Conservation (phyloP, 2,329 filamentous ascomycete species). For the Hypoxylon rubiginosum region DNA sequence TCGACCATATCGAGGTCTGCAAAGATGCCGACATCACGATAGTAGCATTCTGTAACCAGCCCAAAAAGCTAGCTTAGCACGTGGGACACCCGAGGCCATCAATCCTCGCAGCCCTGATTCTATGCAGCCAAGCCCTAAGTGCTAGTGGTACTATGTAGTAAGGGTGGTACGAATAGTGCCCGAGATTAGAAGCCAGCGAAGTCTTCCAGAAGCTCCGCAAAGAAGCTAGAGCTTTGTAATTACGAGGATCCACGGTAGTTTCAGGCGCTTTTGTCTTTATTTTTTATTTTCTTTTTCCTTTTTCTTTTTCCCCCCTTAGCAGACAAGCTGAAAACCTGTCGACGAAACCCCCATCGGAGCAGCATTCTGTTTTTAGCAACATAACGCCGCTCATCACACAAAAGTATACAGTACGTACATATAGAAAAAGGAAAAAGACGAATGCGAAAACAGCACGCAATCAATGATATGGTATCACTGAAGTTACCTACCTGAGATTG, state of each 20-base stretch:
- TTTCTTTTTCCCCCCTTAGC: background rate
- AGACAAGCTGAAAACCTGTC: background rate
- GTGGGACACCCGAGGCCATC: constrained; percentile 30
- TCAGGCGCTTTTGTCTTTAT: constrained; percentile 15
- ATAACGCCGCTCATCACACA: background rate
- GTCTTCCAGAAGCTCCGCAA: constrained; percentile 35
- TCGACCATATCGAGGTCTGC: background rate
- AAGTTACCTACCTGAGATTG: background rate
- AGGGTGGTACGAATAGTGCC: constrained; percentile 22
- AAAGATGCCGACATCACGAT: background rate
- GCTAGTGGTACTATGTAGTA: no score
- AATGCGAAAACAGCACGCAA: constrained; percentile 10
- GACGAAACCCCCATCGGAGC: constrained; percentile 1
- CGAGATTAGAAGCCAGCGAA: constrained; percentile 38
- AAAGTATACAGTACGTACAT: no score
- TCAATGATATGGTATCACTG: background rate
- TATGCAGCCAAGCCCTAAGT: constrained; percentile 27
- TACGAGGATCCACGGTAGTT: constrained; percentile 26
- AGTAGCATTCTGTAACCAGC: constrained; percentile 8
- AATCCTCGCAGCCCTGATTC: constrained; percentile 29
- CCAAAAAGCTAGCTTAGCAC: constrained; percentile 23
- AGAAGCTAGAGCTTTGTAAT: background rate
- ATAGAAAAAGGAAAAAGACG: background rate
- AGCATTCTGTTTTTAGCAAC: background rate
- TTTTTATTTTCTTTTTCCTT: background rate